Evolutionary conservation across 495 filamentous ascomycete genomes (phyloP).

Genomic region (Penicillium dipodomyicola): DNA sequence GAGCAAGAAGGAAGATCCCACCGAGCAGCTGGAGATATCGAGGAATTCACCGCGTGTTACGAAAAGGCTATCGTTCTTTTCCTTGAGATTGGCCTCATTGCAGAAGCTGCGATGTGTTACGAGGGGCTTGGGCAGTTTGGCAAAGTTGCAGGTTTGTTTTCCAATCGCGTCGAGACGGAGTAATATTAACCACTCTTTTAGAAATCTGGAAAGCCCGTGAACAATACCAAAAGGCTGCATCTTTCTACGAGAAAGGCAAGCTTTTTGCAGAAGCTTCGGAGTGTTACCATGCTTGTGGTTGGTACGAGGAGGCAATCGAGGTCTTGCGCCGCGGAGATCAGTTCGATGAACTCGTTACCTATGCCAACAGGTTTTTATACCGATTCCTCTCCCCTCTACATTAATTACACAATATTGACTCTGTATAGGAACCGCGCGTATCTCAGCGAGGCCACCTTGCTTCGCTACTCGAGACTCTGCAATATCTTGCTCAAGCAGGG

Average conservation of each 20-base stretch:
- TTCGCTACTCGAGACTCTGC: slow-evolving; percentile 22
- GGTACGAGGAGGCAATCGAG: slow-evolving; percentile 32
- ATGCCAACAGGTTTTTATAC: slow-evolving; percentile 15
- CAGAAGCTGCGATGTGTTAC: slow-evolving; percentile 12
- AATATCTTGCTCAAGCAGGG: slow-evolving; percentile 32
- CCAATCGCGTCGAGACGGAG: neutral
- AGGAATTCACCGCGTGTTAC: slow-evolving; percentile 7
- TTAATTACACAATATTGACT: neutral
- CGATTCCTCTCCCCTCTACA: no score
- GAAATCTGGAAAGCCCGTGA: slow-evolving; percentile 16
- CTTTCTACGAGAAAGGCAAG: slow-evolving; percentile 14
- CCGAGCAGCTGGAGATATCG: slow-evolving; percentile 5
- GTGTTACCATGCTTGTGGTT: slow-evolving; percentile 11
- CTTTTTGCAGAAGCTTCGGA: slow-evolving; percentile 17
- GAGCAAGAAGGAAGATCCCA: slow-evolving; percentile 20
- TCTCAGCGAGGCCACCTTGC: slow-evolving; percentile 7
- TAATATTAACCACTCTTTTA: neutral
- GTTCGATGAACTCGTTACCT: slow-evolving; percentile 26
- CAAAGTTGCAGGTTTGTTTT: slow-evolving; percentile 17
- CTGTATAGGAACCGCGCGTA: slow-evolving; percentile 2
- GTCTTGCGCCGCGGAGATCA: slow-evolving; percentile 30
- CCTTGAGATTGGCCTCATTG: slow-evolving; percentile 5
- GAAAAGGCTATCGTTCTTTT: slow-evolving; percentile 20
- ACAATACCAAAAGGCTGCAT: slow-evolving; percentile 18
- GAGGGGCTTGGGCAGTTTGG: slow-evolving; percentile 15